Evolutionary conservation across 2,329 filamentous ascomycete species (phyloP), one percentile per base, ranked within the genome.

Genomic region (Trichoderma pleuroti): DNA sequence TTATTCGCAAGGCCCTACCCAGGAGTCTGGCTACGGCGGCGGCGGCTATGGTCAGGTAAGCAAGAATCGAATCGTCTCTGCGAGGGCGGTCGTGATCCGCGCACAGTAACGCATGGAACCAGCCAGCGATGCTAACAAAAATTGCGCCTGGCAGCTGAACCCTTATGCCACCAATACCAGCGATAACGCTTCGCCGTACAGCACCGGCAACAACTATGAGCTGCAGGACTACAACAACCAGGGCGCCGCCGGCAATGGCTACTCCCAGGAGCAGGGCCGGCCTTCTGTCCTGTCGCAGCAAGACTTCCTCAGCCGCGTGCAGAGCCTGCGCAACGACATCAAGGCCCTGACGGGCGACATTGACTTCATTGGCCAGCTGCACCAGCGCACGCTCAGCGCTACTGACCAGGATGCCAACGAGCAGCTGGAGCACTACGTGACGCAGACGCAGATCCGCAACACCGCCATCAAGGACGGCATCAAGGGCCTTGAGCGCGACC

Each of bases 391-490:
- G 28, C 86, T 94, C 32, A 86, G 87, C 74, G 90, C 90, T 72
- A 86, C 90, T 70, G 91, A 93, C 79, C 81, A 82, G 56, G 78
- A 81, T 46, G 84, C 86, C 63, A 83, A 82, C 66, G 81, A 84
- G 62, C 87, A 89, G 80, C 85, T 93, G 28, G 90, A 94, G 80
- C 84, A 86, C 75, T 85, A 91, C 67, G 87, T 93, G 70, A 84
- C 89, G 59, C 85, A 92, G 75, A 93, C 92, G 6, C 90, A 93
- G 79, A 83, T 90, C 74, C 87, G 90, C 76, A 93, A 92, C 82
- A 90, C 87, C n/a, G 85, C 87, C 74, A 93, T 95, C 84, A 91
- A 92, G 78, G 90, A 93, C 77, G 89, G 92, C 81, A 92, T 95
- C 84, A 92, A 92, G 80, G 87, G 87, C 75, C 85, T 95, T 68